phyloP scores from a whole-genome alignment of 257 asterid genomes.

The Solanum appendiculatum region DNA sequence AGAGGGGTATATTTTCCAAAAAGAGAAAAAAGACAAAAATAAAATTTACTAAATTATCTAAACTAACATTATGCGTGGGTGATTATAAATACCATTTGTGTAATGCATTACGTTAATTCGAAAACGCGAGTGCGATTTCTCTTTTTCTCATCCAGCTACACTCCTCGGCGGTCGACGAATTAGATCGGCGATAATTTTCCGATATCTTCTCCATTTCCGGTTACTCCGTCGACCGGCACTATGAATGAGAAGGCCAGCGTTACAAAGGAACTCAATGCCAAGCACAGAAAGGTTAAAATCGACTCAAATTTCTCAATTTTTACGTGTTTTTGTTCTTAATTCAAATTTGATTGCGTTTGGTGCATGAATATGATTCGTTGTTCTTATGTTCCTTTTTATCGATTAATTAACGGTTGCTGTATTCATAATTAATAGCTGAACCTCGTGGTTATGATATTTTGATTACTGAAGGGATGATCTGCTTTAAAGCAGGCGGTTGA shows the following conservation, averaged over 20 bases:
- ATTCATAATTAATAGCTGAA: not conserved
- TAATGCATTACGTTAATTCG: not conserved
- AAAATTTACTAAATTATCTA: not conserved
- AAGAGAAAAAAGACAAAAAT: not conserved
- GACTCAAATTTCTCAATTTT: not conserved
- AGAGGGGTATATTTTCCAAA: not conserved
- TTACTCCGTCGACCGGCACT: not conserved
- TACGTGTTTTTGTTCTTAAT: not conserved
- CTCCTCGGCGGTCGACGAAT: conserved; percentile 8
- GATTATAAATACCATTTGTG: not conserved
- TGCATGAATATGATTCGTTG: not conserved
- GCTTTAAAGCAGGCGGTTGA: not conserved
- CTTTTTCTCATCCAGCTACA: not conserved
- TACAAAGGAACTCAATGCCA: conserved; percentile 91
- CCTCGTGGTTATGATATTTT: not conserved
- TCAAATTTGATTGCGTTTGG: not conserved
- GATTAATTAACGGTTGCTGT: not conserved
- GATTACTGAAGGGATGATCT: not conserved
- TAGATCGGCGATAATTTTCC: conserved; percentile 14
- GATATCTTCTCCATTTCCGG: not conserved
- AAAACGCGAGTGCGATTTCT: not conserved
- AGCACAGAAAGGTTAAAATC: conserved; percentile 72
- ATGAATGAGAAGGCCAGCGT: conserved; percentile 95
- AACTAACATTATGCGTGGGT: not conserved
- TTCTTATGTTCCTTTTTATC: not conserved